Percentiles rank a stretch among this genome's conserved stretches.
These are phyloP conservation scores for Penicillium corylophilum DNA, from an alignment of 2,329 filamentous ascomycete species.

Conservation along the genomic window DNA sequence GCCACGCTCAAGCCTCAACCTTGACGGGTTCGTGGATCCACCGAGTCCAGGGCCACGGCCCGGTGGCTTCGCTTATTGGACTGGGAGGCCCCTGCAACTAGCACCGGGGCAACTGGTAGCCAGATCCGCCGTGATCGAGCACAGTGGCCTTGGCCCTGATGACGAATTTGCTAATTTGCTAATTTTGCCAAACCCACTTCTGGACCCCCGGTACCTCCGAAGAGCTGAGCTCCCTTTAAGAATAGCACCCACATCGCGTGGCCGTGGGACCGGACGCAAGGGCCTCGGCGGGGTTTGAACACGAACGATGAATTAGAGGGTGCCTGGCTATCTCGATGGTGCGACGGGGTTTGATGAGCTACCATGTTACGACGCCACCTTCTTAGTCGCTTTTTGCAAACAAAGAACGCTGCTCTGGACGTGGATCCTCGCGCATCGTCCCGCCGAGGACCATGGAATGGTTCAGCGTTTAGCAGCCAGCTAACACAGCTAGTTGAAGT, in stretches of 20 bases:
- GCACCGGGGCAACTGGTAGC: conserved; percentile 21
- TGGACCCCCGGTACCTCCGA: conserved; percentile 14
- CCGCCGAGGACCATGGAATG: conserved; percentile 4
- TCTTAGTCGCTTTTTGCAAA: not conserved
- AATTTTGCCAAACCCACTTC: not conserved
- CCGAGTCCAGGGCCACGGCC: not conserved
- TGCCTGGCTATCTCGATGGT: conserved; percentile 6
- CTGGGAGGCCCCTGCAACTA: conserved; percentile 15
- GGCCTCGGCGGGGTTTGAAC: conserved; percentile 13
- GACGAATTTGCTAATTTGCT: conserved; percentile 8
- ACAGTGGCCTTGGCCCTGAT: not conserved
- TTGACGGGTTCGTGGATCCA: conserved; percentile 21
- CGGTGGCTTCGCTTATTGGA: conserved; percentile 14
- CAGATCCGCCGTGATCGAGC: conserved; percentile 24
- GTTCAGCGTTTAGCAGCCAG: not conserved
- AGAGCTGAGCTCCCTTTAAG: conserved; percentile 11
- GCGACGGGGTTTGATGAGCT: conserved; percentile 2
- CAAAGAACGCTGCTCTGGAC: conserved; percentile 9
- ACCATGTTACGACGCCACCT: not conserved
- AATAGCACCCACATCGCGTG: conserved; percentile 22
- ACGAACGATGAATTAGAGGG: not conserved
- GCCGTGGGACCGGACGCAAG: conserved; percentile 16
- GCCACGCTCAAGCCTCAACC: conserved; percentile 19
- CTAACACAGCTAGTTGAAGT: too few relatives aligned
- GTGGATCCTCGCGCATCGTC: conserved; percentile 16